Evolutionary conservation across 148 eudicot species (phyloP), one percentile per base, ranked within the genome.

Genomic region (Nyssa sinensis): DNA sequence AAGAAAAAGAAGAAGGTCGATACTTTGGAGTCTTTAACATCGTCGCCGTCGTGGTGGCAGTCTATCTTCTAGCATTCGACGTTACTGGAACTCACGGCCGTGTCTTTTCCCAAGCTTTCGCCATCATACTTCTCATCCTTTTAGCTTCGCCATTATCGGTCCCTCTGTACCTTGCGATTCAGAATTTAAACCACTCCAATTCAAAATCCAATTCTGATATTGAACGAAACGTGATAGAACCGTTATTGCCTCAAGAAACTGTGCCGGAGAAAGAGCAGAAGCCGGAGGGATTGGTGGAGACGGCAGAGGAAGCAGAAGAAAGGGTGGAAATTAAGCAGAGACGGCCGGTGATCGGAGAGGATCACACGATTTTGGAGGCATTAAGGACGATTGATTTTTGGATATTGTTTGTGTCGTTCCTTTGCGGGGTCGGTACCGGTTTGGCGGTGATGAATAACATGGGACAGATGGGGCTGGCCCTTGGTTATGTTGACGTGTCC

Each of bases 21-120:
- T 90, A 76, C 76, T 88, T 88, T 34, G 83, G 85, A 14, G 69
- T 90, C 67, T 81, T 91, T 74, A 93, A 91, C 66, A 62, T 77
- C 4, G 70, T 93, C 31, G 98, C 98, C 23, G 86, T 93, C 3
- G 33, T 80, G 8, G 86, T 91, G 13, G 98, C 97, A 12, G 72
- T 90, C 61, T 90, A 93, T 73, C 74, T 90, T 23, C 69, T 88
- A 4, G 85, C 72, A 19, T 85, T 78, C 53, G 98, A 91, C 73
- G 83, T 91, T 16, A 49, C 86, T 0, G 96, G 94, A 0, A 33
- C 80, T 1, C 88, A 85, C 13, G 88, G 88, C 19, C 70, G 34
- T 19, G 10, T 69, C 5, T 75, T 85, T 35, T 78, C 87, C 3
- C 71, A 73, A 12, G 34, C 77, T 3, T 93, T 93, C 64, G 75